Percentiles rank a stretch among this genome's conserved stretches.
Evolutionary conservation across 1,284 basidiomycete species (phyloP).

Genomic region (Ustilago sp.): DNA sequence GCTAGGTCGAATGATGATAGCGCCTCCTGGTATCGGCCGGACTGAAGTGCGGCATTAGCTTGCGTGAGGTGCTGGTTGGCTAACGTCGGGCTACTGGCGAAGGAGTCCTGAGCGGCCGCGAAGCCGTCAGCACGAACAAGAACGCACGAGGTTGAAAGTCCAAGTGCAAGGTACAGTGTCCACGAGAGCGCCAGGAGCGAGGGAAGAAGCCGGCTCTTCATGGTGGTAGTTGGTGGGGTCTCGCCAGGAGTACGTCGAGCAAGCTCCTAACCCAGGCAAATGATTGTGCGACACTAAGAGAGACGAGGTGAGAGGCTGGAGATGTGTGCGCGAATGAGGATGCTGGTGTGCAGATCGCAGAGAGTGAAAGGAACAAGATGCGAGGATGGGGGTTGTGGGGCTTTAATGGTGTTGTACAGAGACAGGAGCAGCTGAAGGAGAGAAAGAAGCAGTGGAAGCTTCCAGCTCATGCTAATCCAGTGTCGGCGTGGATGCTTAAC

Average conservation of each 20-base stretch:
- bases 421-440: neutral
- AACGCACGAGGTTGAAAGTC: constrained; percentile 25
- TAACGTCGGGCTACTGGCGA: constrained; percentile 23
- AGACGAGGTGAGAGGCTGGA: neutral
- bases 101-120: constrained; percentile 10
- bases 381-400: neutral
- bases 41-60: constrained; percentile 59
- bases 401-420: neutral
- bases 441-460: constrained; percentile 1
- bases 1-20: constrained; percentile 61
- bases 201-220: constrained; percentile 33
- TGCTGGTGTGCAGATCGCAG: neutral
- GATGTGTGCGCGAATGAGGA: neutral
- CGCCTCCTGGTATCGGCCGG: constrained; percentile 58
- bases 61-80: constrained; percentile 49
- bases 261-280: neutral
- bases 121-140: constrained; percentile 28
- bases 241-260: neutral
- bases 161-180: constrained; percentile 40
- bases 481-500: constrained; percentile 1
- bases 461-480: constrained; percentile 9
- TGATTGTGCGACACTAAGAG: neutral
- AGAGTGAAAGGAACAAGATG: neutral
- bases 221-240: neutral
- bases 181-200: constrained; percentile 46